phyloP scores from a whole-genome alignment of 805 yeast species.

The Yamadazyma akitaensis region DNA sequence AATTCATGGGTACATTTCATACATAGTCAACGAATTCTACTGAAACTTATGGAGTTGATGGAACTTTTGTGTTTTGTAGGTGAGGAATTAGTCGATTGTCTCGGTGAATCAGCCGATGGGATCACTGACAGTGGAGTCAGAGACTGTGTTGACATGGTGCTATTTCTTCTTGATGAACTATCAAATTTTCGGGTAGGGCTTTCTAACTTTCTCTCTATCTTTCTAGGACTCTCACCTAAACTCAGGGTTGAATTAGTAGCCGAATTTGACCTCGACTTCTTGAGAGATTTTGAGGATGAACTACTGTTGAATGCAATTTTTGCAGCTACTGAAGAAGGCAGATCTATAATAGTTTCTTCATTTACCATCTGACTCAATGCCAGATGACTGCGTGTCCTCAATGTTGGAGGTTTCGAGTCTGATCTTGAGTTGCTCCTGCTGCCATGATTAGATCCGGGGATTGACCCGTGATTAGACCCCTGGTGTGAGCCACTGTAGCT shows the following conservation, averaged over 20 bases:
- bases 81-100: conserved; percentile 3
- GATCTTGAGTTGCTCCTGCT: conserved; percentile 1
- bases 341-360: conserved; percentile 11
- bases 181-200: neutral
- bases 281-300: conserved; percentile 13
- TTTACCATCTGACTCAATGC: neutral
- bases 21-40: conserved; percentile 11
- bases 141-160: neutral
- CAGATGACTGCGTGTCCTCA: conserved; percentile 2
- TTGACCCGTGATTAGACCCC: neutral
- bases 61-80: conserved; percentile 14
- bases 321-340: conserved; percentile 27
- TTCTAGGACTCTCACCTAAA: neutral
- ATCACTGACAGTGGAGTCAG: neutral
- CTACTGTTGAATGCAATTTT: conserved; percentile 24
- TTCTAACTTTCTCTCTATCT: neutral
- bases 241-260: neutral
- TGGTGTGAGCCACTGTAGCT: neutral
- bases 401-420: neutral
- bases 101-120: neutral
- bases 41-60: conserved; percentile 15
- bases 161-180: neutral
- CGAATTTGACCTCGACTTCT: conserved; percentile 5
- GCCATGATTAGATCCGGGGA: neutral
- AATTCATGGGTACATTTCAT: neutral